Evolutionary conservation across 1,139 yeast genomes (phyloP).

Genomic region (Candida labiduridarum): DNA sequence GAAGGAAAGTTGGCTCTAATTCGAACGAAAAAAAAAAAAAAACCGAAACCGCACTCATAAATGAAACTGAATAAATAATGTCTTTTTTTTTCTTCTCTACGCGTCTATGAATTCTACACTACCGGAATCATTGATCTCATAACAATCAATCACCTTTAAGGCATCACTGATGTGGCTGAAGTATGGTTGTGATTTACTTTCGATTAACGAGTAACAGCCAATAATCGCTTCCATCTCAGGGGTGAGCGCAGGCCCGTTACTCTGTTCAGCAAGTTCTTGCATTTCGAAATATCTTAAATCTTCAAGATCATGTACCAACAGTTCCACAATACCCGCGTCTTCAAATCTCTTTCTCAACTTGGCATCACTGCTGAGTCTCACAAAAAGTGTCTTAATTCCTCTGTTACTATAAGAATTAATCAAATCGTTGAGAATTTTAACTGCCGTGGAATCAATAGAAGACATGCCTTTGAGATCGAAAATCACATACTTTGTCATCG

Average conservation of each 20-base stretch:
- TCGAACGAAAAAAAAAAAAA: not conserved
- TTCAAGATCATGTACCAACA: constrained; percentile 30
- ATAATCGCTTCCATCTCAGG: constrained; percentile 17
- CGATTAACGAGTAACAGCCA: constrained; percentile 27
- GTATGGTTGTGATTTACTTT: constrained; percentile 31
- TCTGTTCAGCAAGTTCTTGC: constrained; percentile 18
- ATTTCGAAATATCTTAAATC: constrained; percentile 30
- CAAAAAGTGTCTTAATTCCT: constrained; percentile 62
- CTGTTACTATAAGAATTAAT: constrained; percentile 57
- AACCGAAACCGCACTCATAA: not conserved
- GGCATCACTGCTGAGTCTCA: constrained; percentile 55
- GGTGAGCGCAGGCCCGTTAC: constrained; percentile 12
- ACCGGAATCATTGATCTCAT: constrained; percentile 21
- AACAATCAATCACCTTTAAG: constrained; percentile 42
- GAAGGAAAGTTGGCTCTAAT: not conserved
- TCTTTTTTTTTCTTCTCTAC: constrained; percentile 4
- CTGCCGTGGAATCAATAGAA: constrained; percentile 83
- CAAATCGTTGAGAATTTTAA: constrained; percentile 69
- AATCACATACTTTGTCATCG: constrained; percentile 66
- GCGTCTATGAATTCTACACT: constrained; percentile 9
- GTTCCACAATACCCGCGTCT: constrained; percentile 34
- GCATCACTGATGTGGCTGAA: constrained; percentile 47
- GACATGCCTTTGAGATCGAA: constrained; percentile 90
- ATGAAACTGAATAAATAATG: not conserved
- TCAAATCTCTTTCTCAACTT: constrained; percentile 32